Base-by-base conservation (phyloP, 305 asterid species). In the Fraxinus velutina region DNA sequence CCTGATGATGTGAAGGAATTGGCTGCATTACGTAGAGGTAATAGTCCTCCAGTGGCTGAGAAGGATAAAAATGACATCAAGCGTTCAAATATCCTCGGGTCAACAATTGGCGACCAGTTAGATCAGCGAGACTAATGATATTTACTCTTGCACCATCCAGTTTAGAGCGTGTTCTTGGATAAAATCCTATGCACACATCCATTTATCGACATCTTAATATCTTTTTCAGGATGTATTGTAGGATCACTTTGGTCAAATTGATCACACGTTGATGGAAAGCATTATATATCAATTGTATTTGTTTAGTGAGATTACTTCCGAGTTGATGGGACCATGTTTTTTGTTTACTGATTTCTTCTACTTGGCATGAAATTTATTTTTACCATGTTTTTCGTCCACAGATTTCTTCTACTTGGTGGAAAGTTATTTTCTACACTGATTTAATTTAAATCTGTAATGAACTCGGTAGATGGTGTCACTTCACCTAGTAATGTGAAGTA, bases 1-100 rank as follows among this genome's bases (percentile, higher is more conserved):
- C 70, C 85, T 4, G 88, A 89, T 1, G 94, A 89, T 22, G 77
- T 50, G 13, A 94, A 91, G 78, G 97, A 91, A 85, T 66, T 92
- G 85, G 93, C 97, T 17, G 71, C 86, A 6, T 27, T 78, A 79
- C 88, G 90, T 9, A 88, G 92, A 80, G 92, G 91, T 15, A 88
- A 84, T 62, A 85, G 86, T 39, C 72, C 92, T 5, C 79, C 88
- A 0, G 73, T 81, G 13, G 75, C 87, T 15, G 98, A 75, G 29
- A 91, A 92, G 86, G 96, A 90, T 34, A 90, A 86, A 81, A 83
- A 74, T 55, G 94, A 90, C n/a, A 88, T 87, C 71, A 89, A 87
- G 83, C 85, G 81, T 78, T 29, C 91, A 24, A 89, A 77, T 72
- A 5, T 30, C 77, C 72, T 86, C 0, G 88, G 83, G 44, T 62